phyloP scores from a whole-genome alignment of 345 rosid genomes.

The Populus deltoides region DNA sequence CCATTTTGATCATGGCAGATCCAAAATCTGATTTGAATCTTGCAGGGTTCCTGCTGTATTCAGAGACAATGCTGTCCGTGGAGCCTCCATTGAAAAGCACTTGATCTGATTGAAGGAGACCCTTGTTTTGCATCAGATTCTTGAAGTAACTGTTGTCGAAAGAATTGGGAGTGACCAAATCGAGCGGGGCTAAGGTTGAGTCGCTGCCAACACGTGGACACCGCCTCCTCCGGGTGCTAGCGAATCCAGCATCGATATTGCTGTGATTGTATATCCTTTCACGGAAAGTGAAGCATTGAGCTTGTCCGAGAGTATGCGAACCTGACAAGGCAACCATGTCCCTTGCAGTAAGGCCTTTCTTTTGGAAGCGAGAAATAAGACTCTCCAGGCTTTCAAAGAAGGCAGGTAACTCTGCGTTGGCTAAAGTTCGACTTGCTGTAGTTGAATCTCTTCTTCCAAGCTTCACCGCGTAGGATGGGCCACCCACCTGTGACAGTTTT shows the following conservation, averaged over 20 bases:
- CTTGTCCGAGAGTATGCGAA: neutral
- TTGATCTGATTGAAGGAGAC: neutral
- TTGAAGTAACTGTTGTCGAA: neutral
- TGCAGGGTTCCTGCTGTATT: neutral
- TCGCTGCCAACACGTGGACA: neutral
- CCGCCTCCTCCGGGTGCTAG: neutral
- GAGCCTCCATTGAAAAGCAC: neutral
- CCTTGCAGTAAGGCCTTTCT: slow-evolving; percentile 31
- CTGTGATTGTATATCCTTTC: neutral
- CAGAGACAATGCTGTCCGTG: neutral
- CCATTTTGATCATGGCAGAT: too few species aligned
- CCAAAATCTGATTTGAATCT: neutral
- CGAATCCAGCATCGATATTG: neutral
- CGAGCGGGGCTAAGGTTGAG: neutral
- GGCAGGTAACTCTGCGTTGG: slow-evolving; percentile 20
- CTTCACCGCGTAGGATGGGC: neutral
- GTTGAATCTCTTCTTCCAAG: neutral
- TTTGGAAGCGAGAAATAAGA: slow-evolving; percentile 16
- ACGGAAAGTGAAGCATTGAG: slow-evolving; percentile 3
- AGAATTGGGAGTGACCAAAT: neutral
- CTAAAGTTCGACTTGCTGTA: slow-evolving; percentile 10
- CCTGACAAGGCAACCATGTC: slow-evolving; percentile 34
- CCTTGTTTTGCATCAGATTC: neutral
- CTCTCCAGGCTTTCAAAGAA: slow-evolving; percentile 10
- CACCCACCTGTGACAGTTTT: neutral